Evolutionary conservation across 202 grass and related monocot genomes (phyloP).

Genomic region (Brachypodium distachyon): DNA sequence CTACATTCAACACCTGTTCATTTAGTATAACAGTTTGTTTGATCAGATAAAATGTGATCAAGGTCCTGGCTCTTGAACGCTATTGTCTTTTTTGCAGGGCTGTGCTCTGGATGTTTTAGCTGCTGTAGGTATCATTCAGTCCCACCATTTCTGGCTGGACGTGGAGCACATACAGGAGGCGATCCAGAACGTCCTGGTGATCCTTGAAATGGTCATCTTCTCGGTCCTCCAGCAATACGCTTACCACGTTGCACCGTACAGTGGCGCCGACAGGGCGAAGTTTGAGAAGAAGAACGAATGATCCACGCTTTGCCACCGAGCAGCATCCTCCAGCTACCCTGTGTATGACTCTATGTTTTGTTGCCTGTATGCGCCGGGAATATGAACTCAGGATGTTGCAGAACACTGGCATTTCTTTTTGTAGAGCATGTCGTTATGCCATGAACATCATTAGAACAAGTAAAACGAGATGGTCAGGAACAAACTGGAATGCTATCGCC

Average conservation of each 20-base stretch:
- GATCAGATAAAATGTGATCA: background rate
- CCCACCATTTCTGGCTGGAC: slow-evolving; percentile 95
- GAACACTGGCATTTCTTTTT: background rate
- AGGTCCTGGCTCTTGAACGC: no score
- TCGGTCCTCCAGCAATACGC: slow-evolving; percentile 92
- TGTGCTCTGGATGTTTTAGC: slow-evolving; percentile 57
- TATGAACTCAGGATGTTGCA: background rate
- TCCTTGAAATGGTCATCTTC: slow-evolving; percentile 89
- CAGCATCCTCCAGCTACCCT: background rate
- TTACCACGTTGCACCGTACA: slow-evolving; percentile 65
- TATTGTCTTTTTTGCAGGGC: slow-evolving; percentile 41
- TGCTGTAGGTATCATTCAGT: slow-evolving; percentile 52
- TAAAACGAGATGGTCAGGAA: background rate
- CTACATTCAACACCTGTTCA: background rate
- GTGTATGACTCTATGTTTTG: background rate
- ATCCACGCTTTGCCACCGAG: no score
- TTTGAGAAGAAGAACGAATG: slow-evolving; percentile 86
- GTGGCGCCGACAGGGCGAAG: slow-evolving; percentile 49
- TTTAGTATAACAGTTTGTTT: background rate
- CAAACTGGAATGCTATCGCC: no score
- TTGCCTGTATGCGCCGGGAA: background rate
- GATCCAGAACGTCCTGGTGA: slow-evolving; percentile 71
- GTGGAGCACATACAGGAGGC: slow-evolving; percentile 90
- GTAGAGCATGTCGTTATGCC: background rate
- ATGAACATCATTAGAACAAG: background rate